Conservation (phyloP, 2,329 filamentous ascomycete genomes). For the Xylaria sp. region DNA sequence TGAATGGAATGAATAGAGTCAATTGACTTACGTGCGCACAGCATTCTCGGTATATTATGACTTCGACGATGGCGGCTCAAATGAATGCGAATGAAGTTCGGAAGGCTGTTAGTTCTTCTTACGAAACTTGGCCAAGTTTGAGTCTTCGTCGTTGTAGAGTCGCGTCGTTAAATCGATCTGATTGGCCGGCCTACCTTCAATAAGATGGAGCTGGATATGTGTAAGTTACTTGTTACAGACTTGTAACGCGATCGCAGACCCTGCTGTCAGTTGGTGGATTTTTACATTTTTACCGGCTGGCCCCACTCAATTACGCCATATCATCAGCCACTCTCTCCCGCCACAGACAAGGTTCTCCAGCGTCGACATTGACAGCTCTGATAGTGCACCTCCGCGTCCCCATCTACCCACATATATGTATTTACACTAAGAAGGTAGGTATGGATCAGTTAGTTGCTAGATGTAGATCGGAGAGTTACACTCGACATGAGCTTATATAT, state of each 20-base stretch:
- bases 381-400: too few relatives aligned
- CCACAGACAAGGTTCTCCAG: too few relatives aligned
- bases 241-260: too few relatives aligned
- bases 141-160: constrained; percentile 28
- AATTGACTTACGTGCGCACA: constrained; percentile 58
- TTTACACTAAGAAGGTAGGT: too few relatives aligned
- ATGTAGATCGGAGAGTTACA: too few relatives aligned
- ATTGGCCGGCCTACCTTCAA: constrained; percentile 28
- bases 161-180: constrained; percentile 30
- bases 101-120: constrained; percentile 21
- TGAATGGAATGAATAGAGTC: background rate
- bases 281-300: too few relatives aligned
- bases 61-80: constrained; percentile 27
- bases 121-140: constrained; percentile 21
- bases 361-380: too few relatives aligned
- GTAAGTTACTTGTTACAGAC: background rate
- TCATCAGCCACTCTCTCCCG: too few relatives aligned
- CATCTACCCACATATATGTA: too few relatives aligned
- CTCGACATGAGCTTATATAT: background rate
- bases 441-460: too few relatives aligned
- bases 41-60: constrained; percentile 52
- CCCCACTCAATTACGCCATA: too few relatives aligned
- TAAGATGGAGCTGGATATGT: background rate
- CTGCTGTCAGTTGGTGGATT: background rate
- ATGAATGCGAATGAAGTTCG: constrained; percentile 12